A percentile compares a stretch with the other conserved stretches of the same genome.
These are phyloP conservation scores for Stagonosporopsis rhizophila DNA, from an alignment of 2,329 filamentous ascomycete species.

Conservation along the genomic window DNA sequence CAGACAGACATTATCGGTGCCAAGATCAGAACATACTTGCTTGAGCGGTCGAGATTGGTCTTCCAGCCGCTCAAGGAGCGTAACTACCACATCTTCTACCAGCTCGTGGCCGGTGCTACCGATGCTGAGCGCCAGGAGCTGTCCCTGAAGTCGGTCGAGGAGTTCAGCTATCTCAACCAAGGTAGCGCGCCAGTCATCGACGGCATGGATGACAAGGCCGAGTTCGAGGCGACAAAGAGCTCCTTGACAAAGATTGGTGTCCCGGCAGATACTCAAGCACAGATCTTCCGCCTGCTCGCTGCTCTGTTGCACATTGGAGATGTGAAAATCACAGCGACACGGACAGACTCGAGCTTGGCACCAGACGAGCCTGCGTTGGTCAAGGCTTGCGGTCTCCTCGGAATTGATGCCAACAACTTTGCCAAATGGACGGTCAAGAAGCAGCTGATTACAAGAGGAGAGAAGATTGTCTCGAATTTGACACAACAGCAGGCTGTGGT, in stretches of 20 bases:
- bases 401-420: slow-evolving; percentile 85
- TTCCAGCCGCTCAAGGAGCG: slow-evolving; percentile 97
- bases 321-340: slow-evolving; percentile 90
- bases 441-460: slow-evolving; percentile 91
- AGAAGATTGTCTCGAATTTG: slow-evolving; percentile 96
- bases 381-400: slow-evolving; percentile 82
- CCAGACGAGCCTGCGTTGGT: slow-evolving; percentile 82
- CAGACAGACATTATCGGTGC: slow-evolving; percentile 96
- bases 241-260: slow-evolving; percentile 91
- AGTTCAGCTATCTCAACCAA: slow-evolving; percentile 96
- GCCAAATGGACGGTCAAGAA: slow-evolving; percentile 99
- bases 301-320: slow-evolving; percentile 94
- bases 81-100: slow-evolving; percentile 99
- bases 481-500: slow-evolving; percentile 93
- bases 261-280: slow-evolving; percentile 71
- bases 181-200: slow-evolving; percentile 90
- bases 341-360: slow-evolving; percentile 84
- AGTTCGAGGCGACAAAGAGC: slow-evolving; percentile 86
- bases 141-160: slow-evolving; percentile 79
- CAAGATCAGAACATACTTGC: slow-evolving; percentile 93
- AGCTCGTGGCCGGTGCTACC: slow-evolving; percentile 90
- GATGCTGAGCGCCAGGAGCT: slow-evolving; percentile 83
- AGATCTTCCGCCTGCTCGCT: slow-evolving; percentile 89
- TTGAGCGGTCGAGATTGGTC: slow-evolving; percentile 93
- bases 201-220: slow-evolving; percentile 92